A percentile compares a stretch with the other conserved stretches of the same genome.
phyloP scores from a whole-genome alignment of 2,329 filamentous ascomycete genomes.

The Arthrobotrys conoides region DNA sequence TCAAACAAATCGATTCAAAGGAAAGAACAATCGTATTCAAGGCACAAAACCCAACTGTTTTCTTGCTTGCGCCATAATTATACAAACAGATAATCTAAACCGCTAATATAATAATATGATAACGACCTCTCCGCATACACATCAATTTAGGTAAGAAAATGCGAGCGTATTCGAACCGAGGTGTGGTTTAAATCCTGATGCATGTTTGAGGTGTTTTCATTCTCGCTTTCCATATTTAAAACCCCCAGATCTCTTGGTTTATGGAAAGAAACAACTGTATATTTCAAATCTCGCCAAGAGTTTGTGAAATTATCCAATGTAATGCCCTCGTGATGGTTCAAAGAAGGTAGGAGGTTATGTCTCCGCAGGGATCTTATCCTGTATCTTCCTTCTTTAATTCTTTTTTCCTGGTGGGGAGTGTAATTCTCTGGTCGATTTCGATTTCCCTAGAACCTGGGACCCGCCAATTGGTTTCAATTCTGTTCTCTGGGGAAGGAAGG shows the following conservation, averaged over 20 bases:
- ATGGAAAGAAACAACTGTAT: background rate
- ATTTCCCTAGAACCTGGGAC: background rate
- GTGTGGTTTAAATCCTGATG: conserved; percentile 29
- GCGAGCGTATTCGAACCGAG: conserved; percentile 11
- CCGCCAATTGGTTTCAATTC: conserved; percentile 15
- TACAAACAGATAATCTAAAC: too few relatives aligned
- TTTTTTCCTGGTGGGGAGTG: too few relatives aligned
- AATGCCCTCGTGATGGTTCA: conserved; percentile 10
- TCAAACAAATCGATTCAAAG: too few relatives aligned
- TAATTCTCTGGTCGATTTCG: background rate
- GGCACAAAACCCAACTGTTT: too few relatives aligned
- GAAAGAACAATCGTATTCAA: too few relatives aligned
- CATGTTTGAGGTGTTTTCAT: conserved; percentile 26
- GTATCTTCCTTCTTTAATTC: too few relatives aligned
- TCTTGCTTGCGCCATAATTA: too few relatives aligned
- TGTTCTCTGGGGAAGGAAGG: conserved; percentile 34
- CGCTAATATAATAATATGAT: too few relatives aligned
- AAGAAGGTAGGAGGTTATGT: conserved; percentile 41
- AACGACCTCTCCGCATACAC: too few relatives aligned
- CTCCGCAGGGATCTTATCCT: conserved; percentile 24
- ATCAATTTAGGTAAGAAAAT: conserved; percentile 13
- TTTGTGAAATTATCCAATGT: conserved; percentile 1
- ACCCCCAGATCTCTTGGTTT: conserved; percentile 29
- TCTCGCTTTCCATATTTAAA: conserved; percentile 26
- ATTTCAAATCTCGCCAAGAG: conserved; percentile 17